Base-by-base conservation (phyloP, 495 filamentous ascomycete genomes). In the Pyrenula aspistea region DNA sequence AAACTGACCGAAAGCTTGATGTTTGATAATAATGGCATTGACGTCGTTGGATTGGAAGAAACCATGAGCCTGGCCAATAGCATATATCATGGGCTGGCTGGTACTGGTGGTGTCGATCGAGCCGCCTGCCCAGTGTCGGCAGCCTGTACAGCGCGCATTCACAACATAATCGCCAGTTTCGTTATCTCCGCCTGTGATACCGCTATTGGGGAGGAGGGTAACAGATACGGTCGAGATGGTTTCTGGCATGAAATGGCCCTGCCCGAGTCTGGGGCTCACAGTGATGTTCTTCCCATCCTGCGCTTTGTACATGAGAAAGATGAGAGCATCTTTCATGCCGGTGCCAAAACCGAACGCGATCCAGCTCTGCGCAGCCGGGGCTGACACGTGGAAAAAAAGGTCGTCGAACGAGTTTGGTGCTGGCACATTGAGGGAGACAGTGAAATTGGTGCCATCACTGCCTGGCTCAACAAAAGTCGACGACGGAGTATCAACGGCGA, bases 11-110 rank as follows among this genome's bases (percentile, higher is more conserved):
- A 47, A 60, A 47, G 21, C 66, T 36, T 65, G 57, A 63, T 87
- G 83, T n/a, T 77, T 67, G 36, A 73, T 67, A 4, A 82, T 64
- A n/a, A 61, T 65, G 0, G 73, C 78, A 11, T 67, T 60, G 0
- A 59, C 59, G 24, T 67, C 64, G 62, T 82, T 67, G 23, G 66
- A 71, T 10, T 65, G 64, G 10, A 79, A 57, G 24, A 60, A 56
- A 24, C 60, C 59, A 24, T 67, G 60, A 25, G 57, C 60, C 1
- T 74, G 72, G 11, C 83, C 83, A 12, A 76, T 62, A n/a, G 77
- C 83, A 61, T 77, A 85, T 53, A 83, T 77, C 67, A 83, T 78
- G 12, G 68, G 60, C 53, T 77, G 69, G 0, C 64, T 51, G 1
- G 63, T 68, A 50, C 62, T 70, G 25, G 55, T 61, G 1, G 71